Evolutionary conservation across 2,329 filamentous ascomycete genomes (phyloP).

Genomic region (Aspergillus awamori): DNA sequence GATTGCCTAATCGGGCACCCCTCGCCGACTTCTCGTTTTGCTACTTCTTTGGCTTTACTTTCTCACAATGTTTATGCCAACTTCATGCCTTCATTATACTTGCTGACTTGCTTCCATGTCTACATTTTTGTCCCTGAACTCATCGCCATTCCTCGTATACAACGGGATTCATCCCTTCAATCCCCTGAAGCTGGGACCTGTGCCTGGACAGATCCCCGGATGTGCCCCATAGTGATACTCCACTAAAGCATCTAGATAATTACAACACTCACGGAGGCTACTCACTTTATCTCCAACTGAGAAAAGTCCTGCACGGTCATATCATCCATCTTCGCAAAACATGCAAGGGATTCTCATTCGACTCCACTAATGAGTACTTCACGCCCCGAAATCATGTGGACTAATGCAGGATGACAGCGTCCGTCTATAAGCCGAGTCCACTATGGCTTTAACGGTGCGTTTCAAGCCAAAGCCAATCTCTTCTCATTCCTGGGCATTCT

Average conservation of each 20-base stretch:
- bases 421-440: not conserved
- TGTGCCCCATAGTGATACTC: no score
- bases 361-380: not conserved
- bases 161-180: no score
- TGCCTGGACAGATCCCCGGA: no score
- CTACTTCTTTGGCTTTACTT: not conserved
- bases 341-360: not conserved
- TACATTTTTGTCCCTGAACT: not conserved
- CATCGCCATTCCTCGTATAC: not conserved
- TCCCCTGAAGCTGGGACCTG: no score
- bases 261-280: no score
- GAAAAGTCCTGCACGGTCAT: no score
- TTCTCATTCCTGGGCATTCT: not conserved
- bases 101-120: no score
- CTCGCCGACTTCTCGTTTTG: not conserved
- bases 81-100: not conserved
- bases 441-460: not conserved
- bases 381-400: not conserved
- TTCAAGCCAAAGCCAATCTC: not conserved
- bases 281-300: no score
- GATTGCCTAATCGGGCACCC: conserved; percentile 10
- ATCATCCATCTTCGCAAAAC: not conserved
- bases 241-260: no score
- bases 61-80: no score
- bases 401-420: conserved; percentile 7